These are phyloP conservation scores for Tricholoma flavovirens DNA, from an alignment of 768 basidiomycete species.

Conservation along the genomic window DNA sequence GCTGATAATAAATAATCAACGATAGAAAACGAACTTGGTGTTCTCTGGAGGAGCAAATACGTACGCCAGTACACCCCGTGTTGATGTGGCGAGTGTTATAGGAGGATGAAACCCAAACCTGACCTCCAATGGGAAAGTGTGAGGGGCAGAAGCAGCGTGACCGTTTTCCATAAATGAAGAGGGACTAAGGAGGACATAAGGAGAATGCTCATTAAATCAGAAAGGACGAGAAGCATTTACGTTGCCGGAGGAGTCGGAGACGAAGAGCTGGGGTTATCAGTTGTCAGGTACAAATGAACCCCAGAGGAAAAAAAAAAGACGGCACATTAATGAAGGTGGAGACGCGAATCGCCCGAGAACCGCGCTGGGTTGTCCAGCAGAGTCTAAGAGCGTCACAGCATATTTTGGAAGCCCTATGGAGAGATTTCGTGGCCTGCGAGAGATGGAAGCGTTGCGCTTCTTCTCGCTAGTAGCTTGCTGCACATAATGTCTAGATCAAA, in stretches of 20 bases:
- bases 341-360: conserved; percentile 20
- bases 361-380: conserved; percentile 19
- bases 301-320: conserved; percentile 7
- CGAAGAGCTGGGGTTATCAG: conserved; percentile 23
- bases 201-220: conserved; percentile 10
- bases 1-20: conserved; percentile 12
- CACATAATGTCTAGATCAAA: conserved; percentile 55
- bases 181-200: conserved; percentile 22
- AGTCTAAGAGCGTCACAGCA: conserved; percentile 23
- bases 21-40: conserved; percentile 25
- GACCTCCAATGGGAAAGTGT: conserved; percentile 35
- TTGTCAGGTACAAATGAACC: conserved; percentile 10
- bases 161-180: conserved; percentile 26
- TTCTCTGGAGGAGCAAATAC: conserved; percentile 72
- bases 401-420: conserved; percentile 41
- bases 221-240: conserved; percentile 22
- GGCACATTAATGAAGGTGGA: conserved; percentile 21
- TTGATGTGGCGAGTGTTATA: conserved; percentile 54
- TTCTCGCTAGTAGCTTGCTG: conserved; percentile 84
- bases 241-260: conserved; percentile 34
- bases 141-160: conserved; percentile 15
- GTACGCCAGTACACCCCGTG: conserved; percentile 62
- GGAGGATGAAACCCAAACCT: conserved; percentile 47
- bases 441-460: conserved; percentile 55
- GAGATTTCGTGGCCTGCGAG: conserved; percentile 62